Conservation (phyloP, 257 asterid genomes). For the Sherardia arvensis region DNA sequence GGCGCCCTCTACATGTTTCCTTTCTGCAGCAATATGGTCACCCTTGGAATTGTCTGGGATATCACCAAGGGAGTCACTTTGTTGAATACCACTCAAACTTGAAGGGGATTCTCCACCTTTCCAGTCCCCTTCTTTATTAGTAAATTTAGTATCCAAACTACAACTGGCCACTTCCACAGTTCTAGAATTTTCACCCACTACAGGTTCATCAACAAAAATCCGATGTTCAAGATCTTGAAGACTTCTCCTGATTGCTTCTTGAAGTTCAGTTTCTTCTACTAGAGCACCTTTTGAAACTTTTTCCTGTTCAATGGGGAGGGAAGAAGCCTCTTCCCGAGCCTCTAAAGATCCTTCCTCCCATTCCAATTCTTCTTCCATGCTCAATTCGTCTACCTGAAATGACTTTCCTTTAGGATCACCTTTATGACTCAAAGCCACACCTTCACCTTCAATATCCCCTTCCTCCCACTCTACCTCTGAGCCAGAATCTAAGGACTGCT, state of each 20-base stretch:
- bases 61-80: conserved; percentile 14
- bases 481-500: conserved; percentile 28
- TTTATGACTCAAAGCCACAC: conserved; percentile 9
- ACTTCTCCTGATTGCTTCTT: conserved; percentile 77
- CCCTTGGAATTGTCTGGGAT: conserved; percentile 5
- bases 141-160: conserved; percentile 12
- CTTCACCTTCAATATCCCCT: conserved; percentile 37
- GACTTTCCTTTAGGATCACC: conserved; percentile 13
- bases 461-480: conserved; percentile 78
- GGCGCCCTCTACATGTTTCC: conserved; percentile 14
- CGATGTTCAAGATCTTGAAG: conserved; percentile 38
- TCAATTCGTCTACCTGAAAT: conserved; percentile 21
- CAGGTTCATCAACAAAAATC: conserved; percentile 16
- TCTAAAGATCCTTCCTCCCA: conserved; percentile 78
- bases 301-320: conserved; percentile 23
- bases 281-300: conserved; percentile 42
- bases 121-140: conserved; percentile 22
- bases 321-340: conserved; percentile 27
- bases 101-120: conserved; percentile 17
- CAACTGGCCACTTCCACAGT: conserved; percentile 17
- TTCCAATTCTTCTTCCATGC: conserved; percentile 53
- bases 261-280: conserved; percentile 61
- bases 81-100: conserved; percentile 13
- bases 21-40: conserved; percentile 2
- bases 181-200: conserved; percentile 17